Evolutionary conservation across 495 filamentous ascomycete species (phyloP).

Genomic region (Aspergillus haitiensis): DNA sequence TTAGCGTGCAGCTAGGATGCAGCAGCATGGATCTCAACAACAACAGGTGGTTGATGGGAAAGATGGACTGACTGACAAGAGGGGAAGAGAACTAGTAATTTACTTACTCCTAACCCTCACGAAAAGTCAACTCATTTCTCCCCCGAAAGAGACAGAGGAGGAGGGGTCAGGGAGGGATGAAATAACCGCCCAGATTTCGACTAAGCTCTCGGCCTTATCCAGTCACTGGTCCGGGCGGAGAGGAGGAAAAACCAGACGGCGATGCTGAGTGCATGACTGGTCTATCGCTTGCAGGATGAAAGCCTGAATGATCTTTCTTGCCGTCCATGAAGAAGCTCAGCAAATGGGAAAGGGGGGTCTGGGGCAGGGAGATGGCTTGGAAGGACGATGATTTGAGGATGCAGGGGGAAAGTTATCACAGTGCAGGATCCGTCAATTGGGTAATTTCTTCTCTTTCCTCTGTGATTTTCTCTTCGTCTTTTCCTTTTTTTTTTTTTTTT

Average conservation of each 20-base stretch:
- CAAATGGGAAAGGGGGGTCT: not conserved
- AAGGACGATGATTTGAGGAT: conserved; percentile 10
- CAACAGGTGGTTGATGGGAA: conserved; percentile 3
- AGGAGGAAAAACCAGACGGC: not conserved
- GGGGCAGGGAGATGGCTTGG: conserved; percentile 5
- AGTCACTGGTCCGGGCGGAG: not conserved
- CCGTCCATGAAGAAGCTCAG: conserved; percentile 3
- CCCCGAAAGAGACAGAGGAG: not conserved
- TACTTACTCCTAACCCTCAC: not conserved
- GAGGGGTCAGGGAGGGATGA: not conserved
- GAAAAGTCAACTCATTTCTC: too few species aligned
- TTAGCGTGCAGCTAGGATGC: conserved; percentile 24
- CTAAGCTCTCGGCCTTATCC: not conserved
- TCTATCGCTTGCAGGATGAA: not conserved
- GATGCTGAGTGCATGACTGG: conserved; percentile 6
- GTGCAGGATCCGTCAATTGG: conserved; percentile 20
- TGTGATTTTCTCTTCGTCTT: not conserved
- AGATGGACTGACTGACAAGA: conserved; percentile 1
- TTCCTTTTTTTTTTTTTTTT: too few species aligned
- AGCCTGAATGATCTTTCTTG: not conserved
- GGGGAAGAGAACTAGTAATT: not conserved
- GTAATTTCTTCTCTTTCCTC: not conserved
- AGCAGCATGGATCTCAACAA: conserved; percentile 17
- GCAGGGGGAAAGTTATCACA: conserved; percentile 26
- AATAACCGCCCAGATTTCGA: conserved; percentile 1